These are phyloP conservation scores for Lasiosphaeria ovina DNA, from an alignment of 495 filamentous ascomycete genomes.

Conservation along the genomic window DNA sequence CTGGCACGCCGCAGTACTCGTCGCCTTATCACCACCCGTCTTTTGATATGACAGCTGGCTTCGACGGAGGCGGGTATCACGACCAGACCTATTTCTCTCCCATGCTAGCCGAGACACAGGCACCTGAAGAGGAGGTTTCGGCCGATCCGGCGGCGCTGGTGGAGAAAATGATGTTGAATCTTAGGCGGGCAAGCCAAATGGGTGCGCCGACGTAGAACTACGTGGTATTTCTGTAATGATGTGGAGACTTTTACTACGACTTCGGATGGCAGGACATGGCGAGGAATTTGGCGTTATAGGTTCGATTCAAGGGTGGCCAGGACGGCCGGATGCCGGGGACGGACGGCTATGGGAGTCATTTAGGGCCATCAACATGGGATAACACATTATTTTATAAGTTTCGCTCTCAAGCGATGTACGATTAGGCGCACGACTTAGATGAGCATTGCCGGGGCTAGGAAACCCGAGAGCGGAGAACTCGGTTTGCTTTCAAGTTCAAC, in stretches of 20 bases:
- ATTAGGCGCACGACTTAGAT: conserved; percentile 4
- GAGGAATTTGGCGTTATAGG: conserved; percentile 7
- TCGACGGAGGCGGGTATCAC: background rate
- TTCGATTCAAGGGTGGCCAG: background rate
- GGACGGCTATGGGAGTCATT: background rate
- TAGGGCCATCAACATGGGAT: background rate
- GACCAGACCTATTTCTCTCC: background rate
- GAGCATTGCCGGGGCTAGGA: background rate
- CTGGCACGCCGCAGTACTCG: background rate
- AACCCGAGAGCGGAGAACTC: background rate
- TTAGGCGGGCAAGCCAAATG: conserved; percentile 32
- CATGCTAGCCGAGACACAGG: conserved; percentile 13
- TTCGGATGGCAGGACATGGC: conserved; percentile 4
- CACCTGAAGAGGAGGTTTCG: conserved; percentile 42
- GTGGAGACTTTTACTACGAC: background rate
- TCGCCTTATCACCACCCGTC: background rate
- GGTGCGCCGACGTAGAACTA: conserved; percentile 6
- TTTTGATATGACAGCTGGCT: background rate
- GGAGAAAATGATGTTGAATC: conserved; percentile 48
- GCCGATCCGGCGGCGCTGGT: conserved; percentile 48
- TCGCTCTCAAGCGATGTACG: background rate
- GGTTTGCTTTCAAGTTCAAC: no score
- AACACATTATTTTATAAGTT: background rate
- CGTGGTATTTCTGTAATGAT: conserved; percentile 1
- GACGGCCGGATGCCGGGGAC: background rate